Evolutionary conservation across 441 rosid species (phyloP), one percentile per base, ranked within the genome.

Genomic region (Corymbia calophylla): DNA sequence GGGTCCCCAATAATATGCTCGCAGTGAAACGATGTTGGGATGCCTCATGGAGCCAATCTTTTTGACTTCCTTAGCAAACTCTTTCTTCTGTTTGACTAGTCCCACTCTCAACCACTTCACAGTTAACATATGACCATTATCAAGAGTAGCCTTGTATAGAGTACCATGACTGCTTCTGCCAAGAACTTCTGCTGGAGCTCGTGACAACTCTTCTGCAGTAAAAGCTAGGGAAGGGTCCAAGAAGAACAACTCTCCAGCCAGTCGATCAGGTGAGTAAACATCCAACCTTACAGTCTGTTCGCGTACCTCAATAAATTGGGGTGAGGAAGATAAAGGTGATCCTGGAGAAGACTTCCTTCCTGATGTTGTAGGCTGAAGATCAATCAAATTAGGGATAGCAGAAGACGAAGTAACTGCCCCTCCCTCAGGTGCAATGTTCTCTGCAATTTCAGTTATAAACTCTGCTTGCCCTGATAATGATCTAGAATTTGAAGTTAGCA

Each of bases 151-250:
- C 93, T 97, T 97, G 87, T 98, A 98, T 7, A 96, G 91, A 88
- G 99, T 98, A 90, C 99, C 99, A 92, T 96, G 99, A 92, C 98
- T 97, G 94, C 99, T 97, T 93, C 99, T 95, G 44, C 99, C 99
- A 70, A 98, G 97, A 93, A 98, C 99, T 94, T 98, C 99, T 9
- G 99, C 99, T 23, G 99, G 99, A 91, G 99, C 99, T 88, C 97
- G 95, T 88, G 98, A 96, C 91, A 97, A 92, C 91, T 97, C 99
- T 92, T 97, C 99, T 44, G 97, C 98, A 39, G 97, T 97, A 91
- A 98, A 96, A 89, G 93, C 92, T 77, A 97, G 90, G 8, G 98
- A 96, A 88, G 94, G 89, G 90, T 97, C 98, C 68, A 97, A 93
- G 90, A 95, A 96, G 92, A 94, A 95, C 77, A 98, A 93, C 89